phyloP scores from a whole-genome alignment of 108 stramenopile species.

The Mediolabrus comicus region DNA sequence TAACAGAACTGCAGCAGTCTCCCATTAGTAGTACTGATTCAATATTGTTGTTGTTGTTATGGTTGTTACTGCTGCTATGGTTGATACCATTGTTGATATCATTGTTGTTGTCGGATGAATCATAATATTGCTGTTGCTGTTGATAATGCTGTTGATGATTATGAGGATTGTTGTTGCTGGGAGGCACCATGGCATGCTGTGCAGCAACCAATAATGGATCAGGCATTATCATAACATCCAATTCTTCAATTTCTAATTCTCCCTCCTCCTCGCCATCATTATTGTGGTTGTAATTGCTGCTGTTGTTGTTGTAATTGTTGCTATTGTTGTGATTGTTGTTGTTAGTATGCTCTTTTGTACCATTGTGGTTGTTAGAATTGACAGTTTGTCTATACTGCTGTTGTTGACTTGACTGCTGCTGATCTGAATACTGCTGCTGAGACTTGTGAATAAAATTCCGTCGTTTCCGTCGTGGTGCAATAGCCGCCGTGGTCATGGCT shows the following conservation, averaged over 20 bases:
- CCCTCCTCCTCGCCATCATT: neutral
- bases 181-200: slow-evolving; percentile 26
- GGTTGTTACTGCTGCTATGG: neutral
- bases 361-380: too few species aligned
- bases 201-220: slow-evolving; percentile 37
- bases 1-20: slow-evolving; percentile 36
- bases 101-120: too few species aligned
- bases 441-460: neutral
- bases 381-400: neutral
- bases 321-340: neutral
- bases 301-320: too few species aligned
- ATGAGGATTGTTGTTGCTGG: too few species aligned
- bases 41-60: neutral
- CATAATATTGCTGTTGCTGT: too few species aligned
- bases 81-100: too few species aligned
- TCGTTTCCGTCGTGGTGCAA: slow-evolving; percentile 16
- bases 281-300: neutral
- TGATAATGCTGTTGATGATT: too few species aligned
- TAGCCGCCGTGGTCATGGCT: slow-evolving; percentile 31
- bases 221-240: neutral
- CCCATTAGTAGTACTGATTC: slow-evolving; percentile 8
- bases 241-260: neutral
- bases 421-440: neutral
- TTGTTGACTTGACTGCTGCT: slow-evolving; percentile 3
- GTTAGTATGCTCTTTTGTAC: neutral